These are phyloP conservation scores for Phytophthora pistaciae DNA, from an alignment of 352 stramenopile genomes.

Conservation along the genomic window DNA sequence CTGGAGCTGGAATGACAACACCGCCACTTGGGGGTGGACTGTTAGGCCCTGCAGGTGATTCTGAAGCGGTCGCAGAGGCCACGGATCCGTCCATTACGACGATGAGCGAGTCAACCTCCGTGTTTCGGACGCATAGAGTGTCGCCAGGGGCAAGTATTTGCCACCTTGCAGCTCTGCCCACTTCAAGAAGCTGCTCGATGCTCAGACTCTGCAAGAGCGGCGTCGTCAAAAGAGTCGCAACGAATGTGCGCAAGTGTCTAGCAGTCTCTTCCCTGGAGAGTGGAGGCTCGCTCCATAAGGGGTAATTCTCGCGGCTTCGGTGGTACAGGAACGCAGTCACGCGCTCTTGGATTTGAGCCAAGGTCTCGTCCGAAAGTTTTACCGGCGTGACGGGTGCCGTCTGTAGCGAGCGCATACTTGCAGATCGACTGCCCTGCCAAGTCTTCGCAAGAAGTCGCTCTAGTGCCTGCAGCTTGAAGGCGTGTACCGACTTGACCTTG, in stretches of 20 bases:
- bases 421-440: conserved; percentile 26
- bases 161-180: conserved; percentile 51
- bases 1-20: conserved; percentile 17
- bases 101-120: conserved; percentile 48
- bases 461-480: conserved; percentile 70
- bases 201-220: conserved; percentile 45
- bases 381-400: not conserved
- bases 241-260: conserved; percentile 43
- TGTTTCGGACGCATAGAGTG: conserved; percentile 32
- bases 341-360: conserved; percentile 60
- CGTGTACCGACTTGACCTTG: conserved; percentile 49
- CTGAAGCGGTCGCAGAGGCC: not conserved
- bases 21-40: not conserved
- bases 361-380: conserved; percentile 39
- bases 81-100: conserved; percentile 56
- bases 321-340: conserved; percentile 66
- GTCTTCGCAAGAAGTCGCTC: conserved; percentile 49
- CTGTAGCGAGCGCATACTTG: conserved; percentile 22
- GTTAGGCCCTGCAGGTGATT: not conserved
- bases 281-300: conserved; percentile 61
- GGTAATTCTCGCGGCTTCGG: conserved; percentile 63
- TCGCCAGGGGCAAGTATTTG: conserved; percentile 30
- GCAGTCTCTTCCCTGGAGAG: conserved; percentile 63
- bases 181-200: conserved; percentile 67
- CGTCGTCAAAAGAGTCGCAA: conserved; percentile 41